Conservation (phyloP, 2,329 filamentous ascomycete species). For the Blastomyces parvus region DNA sequence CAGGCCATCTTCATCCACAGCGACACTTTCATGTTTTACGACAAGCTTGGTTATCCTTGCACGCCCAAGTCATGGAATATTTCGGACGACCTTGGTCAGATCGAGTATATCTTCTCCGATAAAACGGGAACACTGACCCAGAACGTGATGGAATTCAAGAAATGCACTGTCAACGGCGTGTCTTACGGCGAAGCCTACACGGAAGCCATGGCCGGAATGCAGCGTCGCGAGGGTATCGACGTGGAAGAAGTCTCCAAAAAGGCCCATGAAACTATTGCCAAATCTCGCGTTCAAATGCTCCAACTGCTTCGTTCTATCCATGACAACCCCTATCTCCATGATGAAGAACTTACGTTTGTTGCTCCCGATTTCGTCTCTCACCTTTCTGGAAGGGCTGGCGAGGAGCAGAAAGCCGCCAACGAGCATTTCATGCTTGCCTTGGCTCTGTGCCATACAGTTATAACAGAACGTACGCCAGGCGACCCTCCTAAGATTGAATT, state of each 20-base stretch:
- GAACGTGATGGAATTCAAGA: conserved; percentile 99
- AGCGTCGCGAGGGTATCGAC: conserved; percentile 78
- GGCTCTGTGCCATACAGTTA: conserved; percentile 93
- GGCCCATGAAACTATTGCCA: conserved; percentile 67
- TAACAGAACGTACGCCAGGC: conserved; percentile 81
- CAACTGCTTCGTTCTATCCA: conserved; percentile 63
- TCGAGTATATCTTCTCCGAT: conserved; percentile 98
- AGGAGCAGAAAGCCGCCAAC: conserved; percentile 66
- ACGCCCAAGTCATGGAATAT: conserved; percentile 99
- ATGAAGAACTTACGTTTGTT: conserved; percentile 84
- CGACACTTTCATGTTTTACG: conserved; percentile 95
- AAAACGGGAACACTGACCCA: conserved; percentile 86
- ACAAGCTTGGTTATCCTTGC: conserved; percentile 83
- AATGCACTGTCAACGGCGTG: conserved; percentile 90
- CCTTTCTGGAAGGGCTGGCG: conserved; percentile 64
- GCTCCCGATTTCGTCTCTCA: conserved; percentile 83
- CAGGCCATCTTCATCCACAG: conserved; percentile 98
- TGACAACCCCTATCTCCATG: conserved; percentile 82
- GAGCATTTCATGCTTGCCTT: conserved; percentile 90
- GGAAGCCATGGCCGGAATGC: conserved; percentile 92
- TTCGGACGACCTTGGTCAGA: conserved; percentile 93
- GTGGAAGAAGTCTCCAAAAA: conserved; percentile 68
- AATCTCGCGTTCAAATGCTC: conserved; percentile 64
- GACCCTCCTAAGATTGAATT: conserved; percentile 86
- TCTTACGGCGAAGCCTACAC: conserved; percentile 97